Evolutionary conservation across 1,139 yeast genomes (phyloP).

Genomic region (Komagataea norvegica): DNA sequence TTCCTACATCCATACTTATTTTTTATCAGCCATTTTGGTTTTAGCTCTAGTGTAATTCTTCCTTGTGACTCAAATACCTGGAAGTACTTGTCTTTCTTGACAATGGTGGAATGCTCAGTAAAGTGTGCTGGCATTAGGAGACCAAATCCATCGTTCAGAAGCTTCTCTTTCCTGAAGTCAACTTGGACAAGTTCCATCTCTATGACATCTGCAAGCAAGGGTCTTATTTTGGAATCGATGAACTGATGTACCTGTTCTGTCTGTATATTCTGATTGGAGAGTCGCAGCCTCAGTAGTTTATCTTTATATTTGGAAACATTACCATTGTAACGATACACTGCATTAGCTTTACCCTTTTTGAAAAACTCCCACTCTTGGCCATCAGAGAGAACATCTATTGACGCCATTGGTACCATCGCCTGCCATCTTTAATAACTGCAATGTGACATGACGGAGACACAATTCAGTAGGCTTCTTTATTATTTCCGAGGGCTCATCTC

Average conservation of each 20-base stretch:
- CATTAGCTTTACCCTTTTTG: constrained; percentile 23
- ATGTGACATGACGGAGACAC: not conserved
- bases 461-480: not conserved
- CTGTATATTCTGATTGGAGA: constrained; percentile 11
- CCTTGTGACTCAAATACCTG: constrained; percentile 6
- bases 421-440: too few relatives aligned
- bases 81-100: constrained; percentile 14
- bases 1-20: constrained; percentile 35
- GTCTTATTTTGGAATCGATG: constrained; percentile 6
- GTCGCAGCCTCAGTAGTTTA: constrained; percentile 19
- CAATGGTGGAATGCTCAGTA: constrained; percentile 2
- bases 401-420: not conserved
- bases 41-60: constrained; percentile 31
- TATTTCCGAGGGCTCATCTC: constrained; percentile 14
- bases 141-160: constrained; percentile 24
- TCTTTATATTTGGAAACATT: constrained; percentile 1
- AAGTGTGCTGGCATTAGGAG: constrained; percentile 19
- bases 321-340: constrained; percentile 19
- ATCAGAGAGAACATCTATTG: not conserved
- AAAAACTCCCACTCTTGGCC: constrained; percentile 19
- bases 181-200: constrained; percentile 14
- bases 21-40: constrained; percentile 42
- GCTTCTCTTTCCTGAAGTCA: constrained; percentile 5
- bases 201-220: constrained; percentile 8
- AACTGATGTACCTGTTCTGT: constrained; percentile 17